These are phyloP conservation scores for Entomortierella parvispora DNA, from an alignment of 192 early-diverging fungal genomes.

Conservation along the genomic window DNA sequence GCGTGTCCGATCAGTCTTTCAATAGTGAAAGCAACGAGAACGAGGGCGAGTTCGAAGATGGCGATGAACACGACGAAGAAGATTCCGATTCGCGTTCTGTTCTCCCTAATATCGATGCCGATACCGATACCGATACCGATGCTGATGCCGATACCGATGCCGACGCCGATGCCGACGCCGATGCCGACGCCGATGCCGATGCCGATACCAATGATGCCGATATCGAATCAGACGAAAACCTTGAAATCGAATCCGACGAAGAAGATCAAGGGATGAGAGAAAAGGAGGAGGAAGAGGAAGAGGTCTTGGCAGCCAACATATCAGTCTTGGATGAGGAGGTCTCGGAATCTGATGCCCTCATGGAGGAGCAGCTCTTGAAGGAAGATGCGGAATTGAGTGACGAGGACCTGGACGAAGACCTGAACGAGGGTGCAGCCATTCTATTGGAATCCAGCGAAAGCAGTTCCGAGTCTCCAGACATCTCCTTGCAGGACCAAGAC, in stretches of 20 bases:
- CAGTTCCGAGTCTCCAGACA: no score
- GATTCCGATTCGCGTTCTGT: no score
- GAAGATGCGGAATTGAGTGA: conserved; percentile 25
- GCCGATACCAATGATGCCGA: not conserved
- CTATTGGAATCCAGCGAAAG: no score
- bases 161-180: no score
- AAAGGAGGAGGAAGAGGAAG: conserved; percentile 2
- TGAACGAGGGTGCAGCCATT: no score
- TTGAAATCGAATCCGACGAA: not conserved
- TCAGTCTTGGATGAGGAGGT: conserved; percentile 43
- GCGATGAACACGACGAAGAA: not conserved
- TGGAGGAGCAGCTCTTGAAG: conserved; percentile 26
- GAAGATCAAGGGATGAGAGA: conserved; percentile 1
- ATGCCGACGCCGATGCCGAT: no score
- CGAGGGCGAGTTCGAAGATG: not conserved
- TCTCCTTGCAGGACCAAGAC: not conserved
- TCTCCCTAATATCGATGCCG: no score
- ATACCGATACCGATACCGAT: no score
- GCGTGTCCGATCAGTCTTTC: no score
- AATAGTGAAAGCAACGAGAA: not conserved
- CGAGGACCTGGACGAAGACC: conserved; percentile 22
- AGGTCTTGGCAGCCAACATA: no score
- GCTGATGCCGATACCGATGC: no score
- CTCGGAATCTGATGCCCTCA: conserved; percentile 27
- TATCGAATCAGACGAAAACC: not conserved